Percentiles rank a stretch among this genome's conserved stretches.
Conservation (phyloP, 192 early-diverging fungal genomes). For the Thamnidium elegans region DNA sequence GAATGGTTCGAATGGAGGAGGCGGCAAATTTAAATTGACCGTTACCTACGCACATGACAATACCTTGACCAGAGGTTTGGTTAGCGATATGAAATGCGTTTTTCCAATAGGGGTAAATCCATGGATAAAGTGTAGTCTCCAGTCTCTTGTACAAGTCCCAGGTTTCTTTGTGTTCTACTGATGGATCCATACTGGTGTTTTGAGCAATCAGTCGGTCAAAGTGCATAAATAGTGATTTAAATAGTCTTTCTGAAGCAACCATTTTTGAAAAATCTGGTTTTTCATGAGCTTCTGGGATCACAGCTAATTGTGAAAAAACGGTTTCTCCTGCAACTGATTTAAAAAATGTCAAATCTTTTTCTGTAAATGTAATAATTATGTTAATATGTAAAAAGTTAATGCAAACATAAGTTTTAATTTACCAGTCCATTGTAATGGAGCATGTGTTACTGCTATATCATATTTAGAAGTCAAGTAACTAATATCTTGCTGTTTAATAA, state of each 20-base stretch:
- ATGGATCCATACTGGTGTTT: background rate
- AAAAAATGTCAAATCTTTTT: constrained; percentile 8
- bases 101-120: constrained; percentile 19
- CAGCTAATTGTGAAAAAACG: background rate
- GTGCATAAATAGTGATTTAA: constrained; percentile 22
- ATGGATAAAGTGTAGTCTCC: constrained; percentile 23
- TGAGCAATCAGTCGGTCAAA: constrained; percentile 5
- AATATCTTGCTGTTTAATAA: background rate
- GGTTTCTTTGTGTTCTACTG: constrained; percentile 6
- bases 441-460: constrained; percentile 4
- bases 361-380: background rate
- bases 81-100: constrained; percentile 21
- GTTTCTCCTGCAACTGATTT: background rate
- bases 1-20: constrained; percentile 37
- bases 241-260: constrained; percentile 9
- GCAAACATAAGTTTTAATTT: background rate
- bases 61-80: constrained; percentile 18
- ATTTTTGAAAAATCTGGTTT: constrained; percentile 7
- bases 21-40: constrained; percentile 41
- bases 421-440: constrained; percentile 10
- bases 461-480: background rate
- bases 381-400: too few relatives aligned
- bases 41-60: constrained; percentile 39
- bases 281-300: constrained; percentile 13
- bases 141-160: constrained; percentile 25